A percentile compares a stretch with the other conserved stretches of the same genome.
phyloP scores from a whole-genome alignment of 495 filamentous ascomycete species.

The Collariella sp. region DNA sequence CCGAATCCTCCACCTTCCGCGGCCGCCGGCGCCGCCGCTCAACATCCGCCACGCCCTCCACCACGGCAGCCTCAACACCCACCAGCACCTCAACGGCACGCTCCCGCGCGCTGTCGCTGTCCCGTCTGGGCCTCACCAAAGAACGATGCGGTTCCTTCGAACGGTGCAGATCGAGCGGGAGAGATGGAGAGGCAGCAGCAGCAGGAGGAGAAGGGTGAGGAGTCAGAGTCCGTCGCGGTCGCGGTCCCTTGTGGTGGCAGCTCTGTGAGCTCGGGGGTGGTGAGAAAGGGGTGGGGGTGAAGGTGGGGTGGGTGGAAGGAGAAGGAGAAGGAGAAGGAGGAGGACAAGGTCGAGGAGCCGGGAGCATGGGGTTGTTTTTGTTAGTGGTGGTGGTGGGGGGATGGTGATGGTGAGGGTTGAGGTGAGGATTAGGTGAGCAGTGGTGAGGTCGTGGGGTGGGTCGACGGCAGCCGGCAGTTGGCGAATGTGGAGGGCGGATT shows the following conservation, averaged over 20 bases:
- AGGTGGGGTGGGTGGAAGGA: not conserved
- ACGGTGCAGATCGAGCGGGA: not conserved
- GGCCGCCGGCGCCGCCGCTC: slow-evolving; percentile 35
- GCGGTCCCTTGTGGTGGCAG: slow-evolving; percentile 1
- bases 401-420: not conserved
- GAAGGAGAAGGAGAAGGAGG: slow-evolving; percentile 13
- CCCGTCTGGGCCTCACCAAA: not conserved
- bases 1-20: slow-evolving; percentile 33
- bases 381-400: not conserved
- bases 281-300: not conserved
- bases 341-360: slow-evolving; percentile 8
- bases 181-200: not conserved
- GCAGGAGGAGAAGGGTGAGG: not conserved
- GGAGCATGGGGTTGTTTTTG: not conserved
- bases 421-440: no score
- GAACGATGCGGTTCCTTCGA: not conserved
- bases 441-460: not conserved
- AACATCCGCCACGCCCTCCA: slow-evolving; percentile 12
- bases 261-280: no score
- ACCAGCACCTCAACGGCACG: no score
- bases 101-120: not conserved
- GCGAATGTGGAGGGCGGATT: not conserved
- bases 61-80: not conserved
- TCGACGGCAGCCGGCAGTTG: not conserved
- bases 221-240: slow-evolving; percentile 16